Evolutionary conservation across 768 basidiomycete species (phyloP).

Genomic region (Podaxis sp.): DNA sequence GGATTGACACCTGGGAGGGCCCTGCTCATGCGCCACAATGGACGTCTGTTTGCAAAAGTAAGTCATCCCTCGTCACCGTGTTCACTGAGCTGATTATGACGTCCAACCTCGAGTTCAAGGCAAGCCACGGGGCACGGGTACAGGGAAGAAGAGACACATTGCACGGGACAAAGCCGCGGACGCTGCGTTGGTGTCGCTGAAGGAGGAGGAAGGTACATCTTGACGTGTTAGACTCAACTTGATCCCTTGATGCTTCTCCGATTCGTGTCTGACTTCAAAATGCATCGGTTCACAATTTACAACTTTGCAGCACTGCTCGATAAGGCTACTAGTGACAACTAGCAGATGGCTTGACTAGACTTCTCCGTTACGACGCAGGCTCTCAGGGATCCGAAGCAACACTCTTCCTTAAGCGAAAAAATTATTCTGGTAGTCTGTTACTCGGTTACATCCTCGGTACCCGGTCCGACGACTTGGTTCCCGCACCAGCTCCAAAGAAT

Average conservation of each 20-base stretch:
- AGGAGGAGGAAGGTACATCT: not conserved
- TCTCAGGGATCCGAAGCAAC: not conserved
- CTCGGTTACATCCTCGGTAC: conserved; percentile 2
- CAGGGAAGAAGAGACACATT: conserved; percentile 47
- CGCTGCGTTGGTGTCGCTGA: conserved; percentile 37
- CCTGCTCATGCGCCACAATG: conserved; percentile 43
- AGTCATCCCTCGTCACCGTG: conserved; percentile 11
- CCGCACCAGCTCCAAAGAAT: not conserved
- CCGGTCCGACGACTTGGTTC: conserved; percentile 6
- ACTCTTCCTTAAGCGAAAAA: not conserved
- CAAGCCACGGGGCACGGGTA: conserved; percentile 40
- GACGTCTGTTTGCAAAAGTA: conserved; percentile 60
- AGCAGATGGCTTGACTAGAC: not conserved
- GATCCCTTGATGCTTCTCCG: conserved; percentile 2
- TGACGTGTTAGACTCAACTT: not conserved
- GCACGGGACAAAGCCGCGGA: conserved; percentile 44
- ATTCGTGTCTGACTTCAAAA: not conserved
- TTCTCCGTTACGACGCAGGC: not conserved
- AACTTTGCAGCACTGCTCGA: not conserved
- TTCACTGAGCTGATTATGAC: conserved; percentile 9
- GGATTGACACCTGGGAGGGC: conserved; percentile 45
- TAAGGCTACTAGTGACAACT: not conserved
- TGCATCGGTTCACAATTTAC: not conserved
- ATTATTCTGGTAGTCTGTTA: not conserved
- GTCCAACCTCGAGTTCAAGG: conserved; percentile 41